Conservation (phyloP, 106 monocot genomes). For the Platanthera zijinensis region DNA sequence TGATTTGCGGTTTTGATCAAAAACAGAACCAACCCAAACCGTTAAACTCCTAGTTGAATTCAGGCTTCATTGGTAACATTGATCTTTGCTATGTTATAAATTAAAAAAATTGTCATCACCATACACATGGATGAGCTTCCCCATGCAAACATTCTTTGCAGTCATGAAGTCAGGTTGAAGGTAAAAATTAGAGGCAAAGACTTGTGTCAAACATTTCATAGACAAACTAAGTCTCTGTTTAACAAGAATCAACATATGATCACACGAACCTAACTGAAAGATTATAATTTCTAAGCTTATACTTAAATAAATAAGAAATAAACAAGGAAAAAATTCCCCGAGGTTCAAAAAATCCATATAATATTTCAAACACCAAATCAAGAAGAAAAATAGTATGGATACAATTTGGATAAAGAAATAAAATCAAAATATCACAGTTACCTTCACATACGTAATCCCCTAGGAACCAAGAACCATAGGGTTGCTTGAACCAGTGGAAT, state of each 20-base stretch:
- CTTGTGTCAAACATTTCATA: too few relatives aligned
- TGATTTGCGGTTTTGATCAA: too few relatives aligned
- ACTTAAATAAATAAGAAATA: not conserved
- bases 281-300: not conserved
- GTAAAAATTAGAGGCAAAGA: too few relatives aligned
- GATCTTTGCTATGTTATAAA: too few relatives aligned
- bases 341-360: not conserved
- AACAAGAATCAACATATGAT: not conserved
- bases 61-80: too few relatives aligned
- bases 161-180: too few relatives aligned
- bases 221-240: too few relatives aligned
- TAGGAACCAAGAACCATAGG: slow-evolving; percentile 89
- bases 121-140: too few relatives aligned
- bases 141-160: too few relatives aligned
- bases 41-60: too few relatives aligned
- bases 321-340: not conserved
- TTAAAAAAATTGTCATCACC: too few relatives aligned
- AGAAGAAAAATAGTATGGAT: not conserved
- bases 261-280: not conserved
- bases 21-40: too few relatives aligned
- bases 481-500: slow-evolving; percentile 88
- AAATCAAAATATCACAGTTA: slow-evolving; percentile 10
- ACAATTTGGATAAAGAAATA: not conserved
- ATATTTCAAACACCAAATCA: not conserved
- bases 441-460: slow-evolving; percentile 94